Evolutionary conservation across 495 filamentous ascomycete genomes (phyloP).

Genomic region (Alectoria sarmentosa): DNA sequence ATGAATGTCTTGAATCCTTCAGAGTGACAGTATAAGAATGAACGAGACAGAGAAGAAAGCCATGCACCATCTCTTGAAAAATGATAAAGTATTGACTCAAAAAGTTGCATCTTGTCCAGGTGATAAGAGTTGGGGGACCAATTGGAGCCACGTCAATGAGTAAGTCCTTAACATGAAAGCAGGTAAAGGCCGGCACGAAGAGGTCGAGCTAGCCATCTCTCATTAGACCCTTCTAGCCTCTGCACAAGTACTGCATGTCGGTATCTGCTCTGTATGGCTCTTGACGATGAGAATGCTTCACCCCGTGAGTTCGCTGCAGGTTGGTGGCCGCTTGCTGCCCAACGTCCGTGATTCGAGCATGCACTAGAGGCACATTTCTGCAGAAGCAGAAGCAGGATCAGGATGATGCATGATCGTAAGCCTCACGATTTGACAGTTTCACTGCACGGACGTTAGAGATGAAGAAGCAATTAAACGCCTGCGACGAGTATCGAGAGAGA

Average conservation of each 20-base stretch:
- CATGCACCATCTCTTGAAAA: constrained; percentile 2
- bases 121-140: constrained; percentile 14
- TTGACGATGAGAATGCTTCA: background rate
- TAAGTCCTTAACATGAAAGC: constrained; percentile 4
- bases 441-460: background rate
- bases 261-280: constrained; percentile 3
- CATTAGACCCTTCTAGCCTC: constrained; percentile 1
- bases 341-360: constrained; percentile 19
- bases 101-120: constrained; percentile 8
- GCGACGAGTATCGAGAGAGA: no score
- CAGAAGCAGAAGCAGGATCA: background rate
- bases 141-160: constrained; percentile 26
- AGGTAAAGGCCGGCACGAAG: constrained; percentile 1
- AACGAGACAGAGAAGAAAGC: constrained; percentile 7
- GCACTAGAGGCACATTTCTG: constrained; percentile 4
- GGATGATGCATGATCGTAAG: constrained; percentile 6
- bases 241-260: constrained; percentile 9
- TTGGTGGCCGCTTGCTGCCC: constrained; percentile 18
- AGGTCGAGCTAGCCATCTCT: constrained; percentile 6
- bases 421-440: background rate
- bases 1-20: background rate
- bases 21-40: constrained; percentile 10
- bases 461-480: background rate
- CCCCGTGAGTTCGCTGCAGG: constrained; percentile 10
- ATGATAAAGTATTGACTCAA: background rate